Percentiles rank a stretch among this genome's conserved stretches.
Conservation (phyloP, 495 filamentous ascomycete genomes). For the Neurospora discreta region DNA sequence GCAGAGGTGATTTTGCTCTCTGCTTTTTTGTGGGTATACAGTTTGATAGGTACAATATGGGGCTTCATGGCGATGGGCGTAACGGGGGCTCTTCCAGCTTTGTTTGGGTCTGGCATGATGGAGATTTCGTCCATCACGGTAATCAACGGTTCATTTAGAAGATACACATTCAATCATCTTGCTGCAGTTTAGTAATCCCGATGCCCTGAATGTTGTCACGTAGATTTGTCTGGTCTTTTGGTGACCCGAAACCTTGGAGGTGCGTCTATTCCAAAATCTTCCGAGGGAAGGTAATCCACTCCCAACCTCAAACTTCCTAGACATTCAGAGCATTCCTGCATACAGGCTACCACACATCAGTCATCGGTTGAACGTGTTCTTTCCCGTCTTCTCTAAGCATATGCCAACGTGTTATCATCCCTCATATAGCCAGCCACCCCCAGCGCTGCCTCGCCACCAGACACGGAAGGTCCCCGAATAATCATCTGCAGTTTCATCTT, state of each 20-base stretch:
- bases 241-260: background rate
- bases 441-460: constrained; percentile 46
- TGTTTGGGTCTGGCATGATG: background rate
- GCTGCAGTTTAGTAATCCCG: background rate
- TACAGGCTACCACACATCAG: background rate
- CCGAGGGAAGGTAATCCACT: background rate
- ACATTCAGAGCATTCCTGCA: background rate
- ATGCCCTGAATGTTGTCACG: background rate
- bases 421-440: constrained; percentile 46
- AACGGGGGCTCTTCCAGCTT: background rate
- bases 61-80: background rate
- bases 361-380: background rate
- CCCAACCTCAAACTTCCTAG: background rate
- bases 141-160: background rate
- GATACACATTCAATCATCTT: background rate
- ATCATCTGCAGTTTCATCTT: constrained; percentile 34
- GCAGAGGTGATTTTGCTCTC: background rate
- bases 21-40: background rate
- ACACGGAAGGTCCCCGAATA: constrained; percentile 57
- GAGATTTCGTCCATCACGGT: background rate
- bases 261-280: background rate
- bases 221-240: background rate
- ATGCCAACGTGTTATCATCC: constrained; percentile 44
- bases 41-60: background rate
- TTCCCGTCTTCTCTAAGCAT: constrained; percentile 14